Percentiles rank a stretch among this genome's conserved stretches.
Evolutionary conservation across 1,284 basidiomycete species (phyloP).

Genomic region (Rhodotorula sp.): DNA sequence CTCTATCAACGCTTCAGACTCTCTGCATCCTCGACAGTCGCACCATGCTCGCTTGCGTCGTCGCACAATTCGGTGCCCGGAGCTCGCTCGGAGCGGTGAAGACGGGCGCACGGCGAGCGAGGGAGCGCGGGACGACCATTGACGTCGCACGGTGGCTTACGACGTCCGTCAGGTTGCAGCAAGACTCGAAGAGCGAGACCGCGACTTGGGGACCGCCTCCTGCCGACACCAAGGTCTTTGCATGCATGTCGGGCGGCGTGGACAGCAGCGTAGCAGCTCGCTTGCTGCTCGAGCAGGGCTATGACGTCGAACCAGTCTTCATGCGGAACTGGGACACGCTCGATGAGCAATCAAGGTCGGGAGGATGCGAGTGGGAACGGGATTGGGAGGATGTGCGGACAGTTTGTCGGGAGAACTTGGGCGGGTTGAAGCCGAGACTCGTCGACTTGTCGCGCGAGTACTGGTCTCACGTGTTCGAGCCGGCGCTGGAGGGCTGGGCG

Average conservation of each 20-base stretch:
- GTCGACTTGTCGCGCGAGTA: slow-evolving; percentile 81
- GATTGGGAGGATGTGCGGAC: slow-evolving; percentile 88
- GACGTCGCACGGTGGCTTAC: not conserved
- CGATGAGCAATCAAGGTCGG: slow-evolving; percentile 50
- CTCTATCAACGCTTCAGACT: too few relatives aligned
- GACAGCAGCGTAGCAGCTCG: slow-evolving; percentile 83
- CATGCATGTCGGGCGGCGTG: slow-evolving; percentile 95
- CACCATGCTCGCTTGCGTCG: too few relatives aligned
- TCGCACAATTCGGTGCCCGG: too few relatives aligned
- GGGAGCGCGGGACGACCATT: not conserved
- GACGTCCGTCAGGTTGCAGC: not conserved
- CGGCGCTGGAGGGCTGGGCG: slow-evolving; percentile 72
- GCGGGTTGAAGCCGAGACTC: slow-evolving; percentile 49
- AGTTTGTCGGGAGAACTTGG: slow-evolving; percentile 59
- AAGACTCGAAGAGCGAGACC: not conserved
- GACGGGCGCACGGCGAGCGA: too few relatives aligned
- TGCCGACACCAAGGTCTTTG: slow-evolving; percentile 57
- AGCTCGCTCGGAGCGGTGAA: too few relatives aligned
- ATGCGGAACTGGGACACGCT: slow-evolving; percentile 87
- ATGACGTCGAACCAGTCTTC: slow-evolving; percentile 76
- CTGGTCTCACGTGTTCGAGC: slow-evolving; percentile 84
- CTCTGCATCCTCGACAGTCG: too few relatives aligned
- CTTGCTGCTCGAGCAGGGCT: slow-evolving; percentile 71
- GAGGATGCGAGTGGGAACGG: slow-evolving; percentile 89
- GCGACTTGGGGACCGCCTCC: slow-evolving; percentile 7